Evolutionary conservation across 2,329 filamentous ascomycete species (phyloP), one percentile per base, ranked within the genome.

Genomic region (Knoxdaviesia capensis): DNA sequence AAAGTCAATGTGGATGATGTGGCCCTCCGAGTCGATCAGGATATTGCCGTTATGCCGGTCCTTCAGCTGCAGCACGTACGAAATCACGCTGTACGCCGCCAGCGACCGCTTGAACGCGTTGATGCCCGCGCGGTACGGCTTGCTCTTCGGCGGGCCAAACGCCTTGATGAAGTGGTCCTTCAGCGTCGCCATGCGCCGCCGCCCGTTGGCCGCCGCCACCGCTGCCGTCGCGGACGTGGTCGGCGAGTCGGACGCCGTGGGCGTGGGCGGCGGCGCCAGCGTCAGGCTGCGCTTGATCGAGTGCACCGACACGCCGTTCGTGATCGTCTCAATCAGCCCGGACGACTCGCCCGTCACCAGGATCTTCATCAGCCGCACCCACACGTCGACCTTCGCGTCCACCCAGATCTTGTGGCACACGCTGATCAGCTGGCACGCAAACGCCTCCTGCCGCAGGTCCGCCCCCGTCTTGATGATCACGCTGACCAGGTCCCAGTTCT

Each of bases 1-100:
- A 57, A 90, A 90, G 58, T 90, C 83, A 46, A 90, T 90, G 54
- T 90, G 83, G 46, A 90, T 77, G 44, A 88, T 86, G 54, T 90
- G 83, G 7, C 83, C 83, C 56, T 84, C 78, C 52, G 81, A 85
- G 57, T 88, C 83, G 51, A 90, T 80, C 45, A 90, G 68, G 9
- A 90, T 80, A 53, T 90, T 90, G 43, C 83, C 83, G 54, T 90
- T 90, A 56, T 90, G 83, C 8, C 83, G 70, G 53, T 90, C 83
- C 56, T 90, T 90, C 45, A 90, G 71, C 58, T 90, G 83, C 42
- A 90, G 64, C 40, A 90, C 65, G 54, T 90, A 90, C 44, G 77
- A 83, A 46, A 90, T 84, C 48, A 88, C 77, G 59, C 81, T 87
- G 58, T 90, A 90, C 6, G 82, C 83, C 5, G 83, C 83, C 31